A percentile compares a stretch with the other conserved stretches of the same genome.
Evolutionary conservation across 2,329 filamentous ascomycete genomes (phyloP).

Genomic region (Pseudocercospora pini-densiflorae): DNA sequence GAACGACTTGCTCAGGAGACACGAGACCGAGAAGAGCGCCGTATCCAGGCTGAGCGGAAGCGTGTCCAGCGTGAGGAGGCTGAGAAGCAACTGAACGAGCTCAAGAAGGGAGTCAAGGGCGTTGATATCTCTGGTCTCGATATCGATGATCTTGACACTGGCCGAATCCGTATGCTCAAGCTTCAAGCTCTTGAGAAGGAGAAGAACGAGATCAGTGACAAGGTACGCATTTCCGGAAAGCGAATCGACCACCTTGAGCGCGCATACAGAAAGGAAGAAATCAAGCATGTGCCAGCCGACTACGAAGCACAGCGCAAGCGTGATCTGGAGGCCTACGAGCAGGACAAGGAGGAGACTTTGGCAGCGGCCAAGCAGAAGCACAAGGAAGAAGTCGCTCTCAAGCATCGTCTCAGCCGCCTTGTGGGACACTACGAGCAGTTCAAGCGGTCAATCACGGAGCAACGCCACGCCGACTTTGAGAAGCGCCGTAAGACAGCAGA

Average conservation of each 20-base stretch:
- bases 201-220: constrained; percentile 94
- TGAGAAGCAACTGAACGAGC: constrained; percentile 90
- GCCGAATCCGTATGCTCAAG: constrained; percentile 87
- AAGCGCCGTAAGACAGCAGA: constrained; percentile 89
- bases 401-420: constrained; percentile 86
- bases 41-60: constrained; percentile 84
- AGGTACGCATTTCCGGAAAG: constrained; percentile 89
- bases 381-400: constrained; percentile 87
- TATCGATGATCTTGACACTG: constrained; percentile 65
- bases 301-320: constrained; percentile 80
- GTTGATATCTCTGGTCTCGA: constrained; percentile 89
- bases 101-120: constrained; percentile 84
- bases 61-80: constrained; percentile 61
- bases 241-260: constrained; percentile 96
- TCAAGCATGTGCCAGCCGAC: constrained; percentile 86
- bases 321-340: constrained; percentile 81
- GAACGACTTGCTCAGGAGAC: constrained; percentile 90
- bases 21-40: constrained; percentile 84
- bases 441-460: constrained; percentile 79
- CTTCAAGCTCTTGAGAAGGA: constrained; percentile 94
- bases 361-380: constrained; percentile 85
- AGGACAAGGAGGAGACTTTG: constrained; percentile 75
- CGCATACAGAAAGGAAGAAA: constrained; percentile 93
- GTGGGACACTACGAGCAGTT: constrained; percentile 85
- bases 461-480: constrained; percentile 94